Base-by-base conservation (phyloP, 257 asterid species). In the Cynanchum wilfordii region DNA sequence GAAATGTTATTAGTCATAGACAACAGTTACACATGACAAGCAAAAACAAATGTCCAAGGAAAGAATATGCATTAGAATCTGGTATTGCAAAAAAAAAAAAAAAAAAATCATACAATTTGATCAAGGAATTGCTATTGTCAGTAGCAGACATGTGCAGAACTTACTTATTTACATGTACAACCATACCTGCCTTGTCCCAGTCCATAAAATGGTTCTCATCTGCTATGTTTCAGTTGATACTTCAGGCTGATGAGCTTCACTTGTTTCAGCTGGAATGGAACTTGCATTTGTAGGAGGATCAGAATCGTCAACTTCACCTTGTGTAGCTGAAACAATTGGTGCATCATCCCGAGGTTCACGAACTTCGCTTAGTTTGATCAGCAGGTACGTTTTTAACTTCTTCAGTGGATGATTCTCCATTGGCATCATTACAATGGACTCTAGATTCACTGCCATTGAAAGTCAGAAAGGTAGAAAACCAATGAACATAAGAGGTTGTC, bases 261-360 rank as follows among this genome's bases (percentile, higher is more conserved):
- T 7, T 47, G 70, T 17, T 25, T 12, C 60, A 60, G 62, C 5
- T 27, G 69, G 16, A 29, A 29, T 17, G 8, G 27, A 5, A 72
- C n/a, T 47, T 67, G 0, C 42, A 27, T 19, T 20, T 72, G 22
- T 47, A 29, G 44, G 45, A 19, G 24, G 66, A 19, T 47, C 47
- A 24, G 76, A 72, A 44, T 30, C 69, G 49, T 17, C 47, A 52
- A 57, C 72, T 65, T 74, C 77, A 20, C 30, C 55, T 74, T 55
- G 55, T 74, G n/a, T 52, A 5, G 15, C 72, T 38, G 72, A 64
- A 52, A n/a, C 13, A 73, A 62, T 36, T 59, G 55, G 55, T 19
- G n/a, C 15, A 15, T 29, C 5, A 20, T 55, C 25, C 38, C 42
- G 66, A 51, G 72, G n/a, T 36, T 52, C 64, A 3, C 4, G 38